phyloP scores from a whole-genome alignment of 495 filamentous ascomycete genomes.

The Letharia columbiana region DNA sequence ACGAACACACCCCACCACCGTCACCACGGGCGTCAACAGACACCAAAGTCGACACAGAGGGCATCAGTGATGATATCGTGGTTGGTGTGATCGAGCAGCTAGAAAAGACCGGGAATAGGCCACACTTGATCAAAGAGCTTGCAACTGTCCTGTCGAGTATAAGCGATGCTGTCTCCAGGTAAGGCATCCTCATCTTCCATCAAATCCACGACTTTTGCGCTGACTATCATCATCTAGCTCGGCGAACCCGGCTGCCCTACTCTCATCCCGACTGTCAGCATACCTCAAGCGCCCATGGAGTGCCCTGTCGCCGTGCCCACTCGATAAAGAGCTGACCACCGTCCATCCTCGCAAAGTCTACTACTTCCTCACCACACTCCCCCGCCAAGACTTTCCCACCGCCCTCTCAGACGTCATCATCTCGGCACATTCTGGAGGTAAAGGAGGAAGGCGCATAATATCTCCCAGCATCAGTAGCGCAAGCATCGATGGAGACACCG shows the following conservation, averaged over 20 bases:
- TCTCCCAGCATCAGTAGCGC: constrained; percentile 80
- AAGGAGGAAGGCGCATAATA: constrained; percentile 50
- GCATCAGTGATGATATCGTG: constrained; percentile 92
- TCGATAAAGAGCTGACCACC: constrained; percentile 85
- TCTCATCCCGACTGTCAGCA: constrained; percentile 80
- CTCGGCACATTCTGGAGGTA: constrained; percentile 29
- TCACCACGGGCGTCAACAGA: constrained; percentile 55
- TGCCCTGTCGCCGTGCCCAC: constrained; percentile 69
- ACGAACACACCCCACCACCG: constrained; percentile 77
- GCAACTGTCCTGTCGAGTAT: constrained; percentile 67
- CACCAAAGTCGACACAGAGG: constrained; percentile 71
- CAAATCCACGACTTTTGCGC: constrained; percentile 14
- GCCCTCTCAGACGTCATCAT: constrained; percentile 47
- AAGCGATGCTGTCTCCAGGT: constrained; percentile 86
- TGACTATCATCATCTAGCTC: constrained; percentile 55
- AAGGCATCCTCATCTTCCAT: constrained; percentile 30
- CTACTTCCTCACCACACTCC: constrained; percentile 81
- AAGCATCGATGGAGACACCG: constrained; percentile 55
- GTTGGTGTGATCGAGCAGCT: constrained; percentile 84
- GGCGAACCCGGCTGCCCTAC: constrained; percentile 87
- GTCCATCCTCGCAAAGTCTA: constrained; percentile 92
- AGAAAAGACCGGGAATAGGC: constrained; percentile 84
- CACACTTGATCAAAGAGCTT: constrained; percentile 90
- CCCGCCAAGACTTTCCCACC: constrained; percentile 75
- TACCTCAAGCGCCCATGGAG: constrained; percentile 89